Evolutionary conservation across 441 rosid genomes (phyloP).

Genomic region (Populus hybrid): DNA sequence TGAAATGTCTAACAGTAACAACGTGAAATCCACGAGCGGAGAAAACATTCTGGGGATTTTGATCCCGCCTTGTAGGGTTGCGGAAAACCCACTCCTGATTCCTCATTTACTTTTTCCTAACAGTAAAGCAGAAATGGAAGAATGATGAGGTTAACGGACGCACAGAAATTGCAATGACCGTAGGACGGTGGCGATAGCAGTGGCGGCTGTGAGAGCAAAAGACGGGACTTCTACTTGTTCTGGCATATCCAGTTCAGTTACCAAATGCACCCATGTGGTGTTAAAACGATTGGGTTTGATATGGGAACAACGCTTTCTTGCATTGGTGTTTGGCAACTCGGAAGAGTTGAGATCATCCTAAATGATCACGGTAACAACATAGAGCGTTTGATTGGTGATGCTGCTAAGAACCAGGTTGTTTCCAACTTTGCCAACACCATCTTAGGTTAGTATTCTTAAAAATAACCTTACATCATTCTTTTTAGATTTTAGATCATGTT

Average conservation of each 20-base stretch:
- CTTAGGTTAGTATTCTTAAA: slow-evolving; percentile 37
- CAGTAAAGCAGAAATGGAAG: too few relatives aligned
- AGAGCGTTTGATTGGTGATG: slow-evolving; percentile 32
- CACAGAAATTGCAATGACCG: too few relatives aligned
- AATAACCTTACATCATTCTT: background rate
- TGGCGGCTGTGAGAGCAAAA: too few relatives aligned
- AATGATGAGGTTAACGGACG: too few relatives aligned
- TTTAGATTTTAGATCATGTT: background rate
- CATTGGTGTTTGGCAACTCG: slow-evolving; percentile 72
- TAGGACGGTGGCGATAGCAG: too few relatives aligned
- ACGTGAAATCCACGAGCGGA: too few relatives aligned
- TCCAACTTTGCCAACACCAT: slow-evolving; percentile 69
- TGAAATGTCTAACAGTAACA: too few relatives aligned
- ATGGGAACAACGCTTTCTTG: slow-evolving; percentile 64
- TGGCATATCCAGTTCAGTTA: too few relatives aligned
- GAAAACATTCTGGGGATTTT: too few relatives aligned
- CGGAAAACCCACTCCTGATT: background rate
- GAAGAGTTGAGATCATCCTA: slow-evolving; percentile 55
- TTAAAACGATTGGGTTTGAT: slow-evolving; percentile 50
- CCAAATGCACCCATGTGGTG: too few relatives aligned
- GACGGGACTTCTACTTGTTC: too few relatives aligned
- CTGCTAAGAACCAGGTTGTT: slow-evolving; percentile 54
- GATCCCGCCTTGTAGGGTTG: background rate
- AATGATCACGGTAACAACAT: slow-evolving; percentile 64
- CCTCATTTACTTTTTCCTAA: too few relatives aligned